These are phyloP conservation scores for Vitis hybrid DNA, from an alignment of 177 flowering plant genomes.

Conservation along the genomic window DNA sequence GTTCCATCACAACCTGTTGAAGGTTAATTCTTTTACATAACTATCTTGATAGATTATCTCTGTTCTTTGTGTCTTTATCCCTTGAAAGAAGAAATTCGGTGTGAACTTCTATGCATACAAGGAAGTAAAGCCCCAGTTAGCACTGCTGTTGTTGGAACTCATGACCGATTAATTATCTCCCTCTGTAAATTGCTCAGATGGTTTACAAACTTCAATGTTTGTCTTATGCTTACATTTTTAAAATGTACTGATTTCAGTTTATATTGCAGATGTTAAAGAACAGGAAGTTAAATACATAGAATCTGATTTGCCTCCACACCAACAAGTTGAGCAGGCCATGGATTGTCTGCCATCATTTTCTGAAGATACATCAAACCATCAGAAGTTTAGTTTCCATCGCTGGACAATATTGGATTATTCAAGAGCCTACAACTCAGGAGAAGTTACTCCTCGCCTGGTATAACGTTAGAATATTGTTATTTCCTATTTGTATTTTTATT, in stretches of 20 bases:
- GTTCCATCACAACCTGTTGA: slow-evolving; percentile 63
- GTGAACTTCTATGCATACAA: too few relatives aligned
- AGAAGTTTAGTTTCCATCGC: slow-evolving; percentile 38
- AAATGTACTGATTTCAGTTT: background rate
- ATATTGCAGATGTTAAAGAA: slow-evolving; percentile 41
- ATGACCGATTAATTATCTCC: background rate
- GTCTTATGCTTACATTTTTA: background rate
- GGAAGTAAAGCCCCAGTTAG: too few relatives aligned
- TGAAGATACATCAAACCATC: slow-evolving; percentile 9
- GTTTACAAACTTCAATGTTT: background rate
- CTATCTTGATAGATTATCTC: background rate
- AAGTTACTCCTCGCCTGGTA: slow-evolving; percentile 73
- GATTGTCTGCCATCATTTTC: slow-evolving; percentile 47
- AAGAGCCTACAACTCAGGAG: slow-evolving; percentile 62
- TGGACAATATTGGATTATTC: slow-evolving; percentile 86
- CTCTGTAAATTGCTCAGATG: background rate
- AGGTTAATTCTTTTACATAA: slow-evolving; percentile 32
- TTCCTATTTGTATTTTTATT: background rate
- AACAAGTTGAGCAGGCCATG: slow-evolving; percentile 57
- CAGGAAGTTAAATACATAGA: slow-evolving; percentile 42
- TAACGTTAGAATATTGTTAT: background rate
- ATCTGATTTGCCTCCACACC: slow-evolving; percentile 45
- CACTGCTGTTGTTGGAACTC: too few relatives aligned
- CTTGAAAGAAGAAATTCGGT: too few relatives aligned
- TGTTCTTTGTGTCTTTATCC: background rate